Conservation (phyloP, 1,284 basidiomycete genomes). For the Tranzscheliella williamsii region DNA sequence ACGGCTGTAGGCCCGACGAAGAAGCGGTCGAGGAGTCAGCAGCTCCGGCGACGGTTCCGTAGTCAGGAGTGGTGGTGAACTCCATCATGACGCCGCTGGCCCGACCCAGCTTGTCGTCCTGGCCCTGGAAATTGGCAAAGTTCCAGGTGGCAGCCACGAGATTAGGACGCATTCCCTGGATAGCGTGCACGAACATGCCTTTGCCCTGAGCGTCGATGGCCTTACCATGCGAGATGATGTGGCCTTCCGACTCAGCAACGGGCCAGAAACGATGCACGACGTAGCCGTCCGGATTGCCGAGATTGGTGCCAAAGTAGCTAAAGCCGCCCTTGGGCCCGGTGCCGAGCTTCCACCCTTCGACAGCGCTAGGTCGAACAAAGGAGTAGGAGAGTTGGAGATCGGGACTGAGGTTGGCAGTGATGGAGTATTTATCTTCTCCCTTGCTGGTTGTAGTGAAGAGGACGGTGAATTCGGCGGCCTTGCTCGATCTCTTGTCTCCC, state of each 20-base stretch:
- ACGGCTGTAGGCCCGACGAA: conserved; percentile 8
- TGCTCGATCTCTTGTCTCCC: conserved; percentile 79
- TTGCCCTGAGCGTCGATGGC: conserved; percentile 71
- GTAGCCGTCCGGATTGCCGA: conserved; percentile 45
- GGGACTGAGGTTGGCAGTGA: conserved; percentile 78
- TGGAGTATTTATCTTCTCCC: conserved; percentile 73
- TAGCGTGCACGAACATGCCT: conserved; percentile 94
- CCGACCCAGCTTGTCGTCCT: conserved; percentile 65
- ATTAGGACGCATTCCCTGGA: conserved; percentile 98
- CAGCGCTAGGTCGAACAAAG: conserved; percentile 71
- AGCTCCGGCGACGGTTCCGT: conserved; percentile 25
- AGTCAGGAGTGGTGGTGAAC: conserved; percentile 72
- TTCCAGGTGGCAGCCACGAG: conserved; percentile 92
- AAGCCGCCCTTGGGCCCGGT: conserved; percentile 83
- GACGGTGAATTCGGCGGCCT: conserved; percentile 81
- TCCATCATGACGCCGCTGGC: conserved; percentile 87
- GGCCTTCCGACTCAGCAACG: conserved; percentile 68
- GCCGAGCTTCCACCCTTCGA: conserved; percentile 89
- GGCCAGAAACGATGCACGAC: conserved; percentile 59
- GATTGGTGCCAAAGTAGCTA: conserved; percentile 77
- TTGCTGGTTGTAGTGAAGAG: conserved; percentile 68
- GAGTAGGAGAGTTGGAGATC: conserved; percentile 81
- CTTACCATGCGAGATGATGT: conserved; percentile 74
- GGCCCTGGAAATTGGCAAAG: conserved; percentile 80
- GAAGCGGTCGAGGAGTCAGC: background rate